phyloP scores from a whole-genome alignment of 768 basidiomycete species.

The Punctularia strigosozonata region DNA sequence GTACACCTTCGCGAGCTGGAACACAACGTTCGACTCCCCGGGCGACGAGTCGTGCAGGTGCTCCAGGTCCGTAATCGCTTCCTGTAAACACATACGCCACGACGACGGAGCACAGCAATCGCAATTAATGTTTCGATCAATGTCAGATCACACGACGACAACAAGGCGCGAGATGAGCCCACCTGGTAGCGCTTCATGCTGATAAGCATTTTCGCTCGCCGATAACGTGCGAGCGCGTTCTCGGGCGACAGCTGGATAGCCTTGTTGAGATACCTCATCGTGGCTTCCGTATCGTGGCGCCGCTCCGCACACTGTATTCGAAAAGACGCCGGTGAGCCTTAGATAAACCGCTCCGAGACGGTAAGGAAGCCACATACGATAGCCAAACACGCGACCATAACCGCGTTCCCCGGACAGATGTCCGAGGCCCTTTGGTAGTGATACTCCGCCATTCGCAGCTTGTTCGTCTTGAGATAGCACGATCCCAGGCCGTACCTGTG shows the following conservation, averaged over 20 bases:
- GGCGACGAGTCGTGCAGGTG: constrained; percentile 72
- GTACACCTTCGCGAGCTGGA: constrained; percentile 91
- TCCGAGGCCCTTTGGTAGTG: constrained; percentile 88
- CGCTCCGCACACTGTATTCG: constrained; percentile 72
- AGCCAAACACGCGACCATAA: constrained; percentile 92
- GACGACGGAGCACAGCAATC: not conserved
- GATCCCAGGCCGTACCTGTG: constrained; percentile 96
- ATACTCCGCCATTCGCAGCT: constrained; percentile 88
- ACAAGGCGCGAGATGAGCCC: constrained; percentile 19
- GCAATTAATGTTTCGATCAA: not conserved
- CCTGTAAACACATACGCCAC: constrained; percentile 28
- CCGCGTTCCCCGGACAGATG: constrained; percentile 91
- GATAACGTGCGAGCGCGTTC: constrained; percentile 90
- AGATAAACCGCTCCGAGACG: constrained; percentile 3
- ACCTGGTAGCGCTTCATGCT: constrained; percentile 76
- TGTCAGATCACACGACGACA: constrained; percentile 4
- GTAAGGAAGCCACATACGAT: constrained; percentile 52
- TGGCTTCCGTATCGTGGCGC: constrained; percentile 67
- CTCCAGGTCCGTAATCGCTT: constrained; percentile 74
- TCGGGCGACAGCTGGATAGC: constrained; percentile 74
- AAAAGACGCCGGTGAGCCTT: constrained; percentile 6
- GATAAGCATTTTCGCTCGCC: constrained; percentile 85
- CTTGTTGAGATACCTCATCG: constrained; percentile 64
- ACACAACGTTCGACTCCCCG: constrained; percentile 93
- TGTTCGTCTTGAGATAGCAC: constrained; percentile 91